phyloP scores from a whole-genome alignment of 805 yeast genomes.

The Cyberlindnera euphorbiiphila region DNA sequence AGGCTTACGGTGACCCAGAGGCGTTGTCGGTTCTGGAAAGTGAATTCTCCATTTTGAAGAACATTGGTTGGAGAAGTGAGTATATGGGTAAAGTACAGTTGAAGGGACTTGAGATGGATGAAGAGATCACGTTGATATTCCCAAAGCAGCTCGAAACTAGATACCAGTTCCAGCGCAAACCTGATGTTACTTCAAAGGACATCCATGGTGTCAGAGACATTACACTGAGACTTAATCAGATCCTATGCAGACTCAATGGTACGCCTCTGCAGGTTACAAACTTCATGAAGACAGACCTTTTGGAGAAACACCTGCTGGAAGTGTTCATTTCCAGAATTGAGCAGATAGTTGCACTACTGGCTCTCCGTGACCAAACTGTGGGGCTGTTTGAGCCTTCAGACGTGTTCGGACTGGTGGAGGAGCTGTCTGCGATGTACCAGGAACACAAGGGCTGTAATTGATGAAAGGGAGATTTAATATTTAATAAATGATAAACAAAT shows the following conservation, averaged over 20 bases:
- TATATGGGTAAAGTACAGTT: constrained; percentile 83
- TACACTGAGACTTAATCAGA: constrained; percentile 53
- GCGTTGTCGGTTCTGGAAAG: constrained; percentile 56
- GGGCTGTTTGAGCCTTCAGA: constrained; percentile 21
- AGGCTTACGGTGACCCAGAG: constrained; percentile 42
- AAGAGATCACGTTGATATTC: constrained; percentile 72
- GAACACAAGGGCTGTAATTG: not conserved
- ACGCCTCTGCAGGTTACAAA: constrained; percentile 28
- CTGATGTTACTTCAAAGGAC: constrained; percentile 36
- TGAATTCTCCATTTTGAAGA: constrained; percentile 61
- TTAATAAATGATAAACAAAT: not conserved
- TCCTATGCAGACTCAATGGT: constrained; percentile 49
- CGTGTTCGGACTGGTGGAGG: constrained; percentile 21
- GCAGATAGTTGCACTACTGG: constrained; percentile 44
- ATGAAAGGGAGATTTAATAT: not conserved
- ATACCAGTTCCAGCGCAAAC: constrained; percentile 39
- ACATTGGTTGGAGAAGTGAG: constrained; percentile 63
- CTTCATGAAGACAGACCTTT: constrained; percentile 35
- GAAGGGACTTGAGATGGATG: constrained; percentile 94
- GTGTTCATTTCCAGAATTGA: constrained; percentile 70
- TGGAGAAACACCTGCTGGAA: constrained; percentile 50
- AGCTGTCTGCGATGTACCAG: constrained; percentile 12
- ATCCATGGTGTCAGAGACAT: constrained; percentile 50
- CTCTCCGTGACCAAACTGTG: constrained; percentile 38
- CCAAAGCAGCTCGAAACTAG: constrained; percentile 64